A percentile compares a stretch with the other conserved stretches of the same genome.
Evolutionary conservation across 1,284 basidiomycete genomes (phyloP).

Genomic region (Boletus semigastroideus): DNA sequence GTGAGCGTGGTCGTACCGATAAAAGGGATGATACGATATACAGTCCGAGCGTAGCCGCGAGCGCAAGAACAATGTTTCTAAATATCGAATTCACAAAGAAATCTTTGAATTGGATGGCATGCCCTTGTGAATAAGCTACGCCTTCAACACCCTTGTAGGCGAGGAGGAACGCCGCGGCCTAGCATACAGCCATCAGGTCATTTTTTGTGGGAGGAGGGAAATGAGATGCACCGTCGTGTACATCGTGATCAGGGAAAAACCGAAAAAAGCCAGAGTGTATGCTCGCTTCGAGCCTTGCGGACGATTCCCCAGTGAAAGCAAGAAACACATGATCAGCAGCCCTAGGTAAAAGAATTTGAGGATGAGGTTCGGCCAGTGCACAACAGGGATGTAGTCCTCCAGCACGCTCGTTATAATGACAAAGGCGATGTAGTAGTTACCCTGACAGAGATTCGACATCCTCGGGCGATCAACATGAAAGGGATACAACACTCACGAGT

Average conservation of each 20-base stretch:
- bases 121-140: slow-evolving; percentile 45
- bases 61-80: slow-evolving; percentile 83
- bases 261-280: slow-evolving; percentile 79
- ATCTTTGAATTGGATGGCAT: slow-evolving; percentile 48
- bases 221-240: slow-evolving; percentile 76
- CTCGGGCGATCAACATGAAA: neutral
- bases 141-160: slow-evolving; percentile 53
- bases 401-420: slow-evolving; percentile 64
- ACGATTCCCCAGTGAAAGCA: slow-evolving; percentile 87
- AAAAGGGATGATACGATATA: slow-evolving; percentile 80
- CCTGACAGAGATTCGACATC: slow-evolving; percentile 41
- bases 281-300: slow-evolving; percentile 86
- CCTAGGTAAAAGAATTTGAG: slow-evolving; percentile 88
- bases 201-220: too few species aligned
- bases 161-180: slow-evolving; percentile 43
- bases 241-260: slow-evolving; percentile 82
- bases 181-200: too few species aligned
- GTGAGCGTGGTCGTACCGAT: slow-evolving; percentile 60
- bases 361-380: slow-evolving; percentile 73
- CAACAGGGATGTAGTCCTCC: slow-evolving; percentile 61
- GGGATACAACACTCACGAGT: slow-evolving; percentile 50
- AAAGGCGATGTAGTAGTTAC: slow-evolving; percentile 90
- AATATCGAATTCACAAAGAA: slow-evolving; percentile 80
- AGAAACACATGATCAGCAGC: slow-evolving; percentile 85
- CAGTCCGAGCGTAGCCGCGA: slow-evolving; percentile 81